Conservation (phyloP, 2,329 filamentous ascomycete species). For the Zymoseptoria passerinii region DNA sequence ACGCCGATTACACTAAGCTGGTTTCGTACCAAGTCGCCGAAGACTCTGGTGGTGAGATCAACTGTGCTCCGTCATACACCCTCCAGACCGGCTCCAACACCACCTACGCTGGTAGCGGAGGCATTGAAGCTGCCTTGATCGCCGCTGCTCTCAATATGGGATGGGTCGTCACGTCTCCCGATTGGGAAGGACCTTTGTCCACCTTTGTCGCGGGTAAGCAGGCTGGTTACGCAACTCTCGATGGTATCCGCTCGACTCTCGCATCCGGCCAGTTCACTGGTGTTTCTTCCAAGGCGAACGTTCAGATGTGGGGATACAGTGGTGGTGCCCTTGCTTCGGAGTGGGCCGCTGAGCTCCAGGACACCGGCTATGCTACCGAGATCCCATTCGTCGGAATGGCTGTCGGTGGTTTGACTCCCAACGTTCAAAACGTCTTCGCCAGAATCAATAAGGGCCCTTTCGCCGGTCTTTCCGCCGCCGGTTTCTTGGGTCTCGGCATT, state of each 20-base stretch:
- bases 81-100: conserved; percentile 7
- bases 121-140: conserved; percentile 1
- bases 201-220: conserved; percentile 19
- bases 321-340: conserved; percentile 46
- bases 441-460: conserved; percentile 21
- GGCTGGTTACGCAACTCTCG: conserved; percentile 23
- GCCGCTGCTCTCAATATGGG: conserved; percentile 16
- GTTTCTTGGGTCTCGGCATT: conserved; percentile 18
- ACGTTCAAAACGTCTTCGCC: conserved; percentile 19
- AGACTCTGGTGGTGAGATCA: conserved; percentile 20
- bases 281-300: conserved; percentile 3
- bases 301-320: conserved; percentile 45
- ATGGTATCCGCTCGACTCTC: conserved; percentile 22
- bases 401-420: conserved; percentile 26
- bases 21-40: conserved; percentile 13
- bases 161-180: conserved; percentile 20
- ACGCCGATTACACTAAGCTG: conserved; percentile 6
- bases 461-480: conserved; percentile 21
- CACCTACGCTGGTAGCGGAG: background rate
- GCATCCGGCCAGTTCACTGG: conserved; percentile 5
- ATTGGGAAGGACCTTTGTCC: conserved; percentile 23
- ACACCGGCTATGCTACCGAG: conserved; percentile 22
- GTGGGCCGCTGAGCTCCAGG: conserved; percentile 29
- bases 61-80: conserved; percentile 33
- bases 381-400: conserved; percentile 25